Conservation (phyloP, 331 rosid species). For the Stylosanthes scabra region DNA sequence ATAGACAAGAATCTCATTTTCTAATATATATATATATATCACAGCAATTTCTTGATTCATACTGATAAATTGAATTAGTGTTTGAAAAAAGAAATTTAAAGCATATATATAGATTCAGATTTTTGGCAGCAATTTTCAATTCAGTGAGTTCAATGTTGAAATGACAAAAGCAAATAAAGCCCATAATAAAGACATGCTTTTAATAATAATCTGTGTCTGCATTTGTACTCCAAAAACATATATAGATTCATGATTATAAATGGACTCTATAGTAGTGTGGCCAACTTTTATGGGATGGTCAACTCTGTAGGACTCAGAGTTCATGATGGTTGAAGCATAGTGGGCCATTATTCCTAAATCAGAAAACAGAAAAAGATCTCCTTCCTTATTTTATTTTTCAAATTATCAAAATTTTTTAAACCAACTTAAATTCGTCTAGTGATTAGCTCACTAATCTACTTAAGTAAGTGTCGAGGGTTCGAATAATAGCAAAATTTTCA, state of each 20-base stretch:
- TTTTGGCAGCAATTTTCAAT: conserved; percentile 15
- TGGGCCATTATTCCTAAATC: conserved; percentile 33
- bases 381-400: background rate
- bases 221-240: conserved; percentile 5
- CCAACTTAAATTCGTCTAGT: too few relatives aligned
- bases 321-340: conserved; percentile 38
- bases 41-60: background rate
- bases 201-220: conserved; percentile 13
- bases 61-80: background rate
- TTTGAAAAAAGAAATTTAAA: background rate
- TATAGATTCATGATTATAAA: conserved; percentile 20
- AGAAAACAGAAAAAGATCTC: conserved; percentile 9
- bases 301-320: conserved; percentile 36
- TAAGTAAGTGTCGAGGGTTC: too few relatives aligned
- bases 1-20: too few relatives aligned
- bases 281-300: conserved; percentile 46
- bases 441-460: too few relatives aligned
- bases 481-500: too few relatives aligned
- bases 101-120: background rate
- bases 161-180: conserved; percentile 28
- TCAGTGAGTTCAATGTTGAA: conserved; percentile 34
- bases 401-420: conserved; percentile 33
- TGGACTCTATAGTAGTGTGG: conserved; percentile 37
- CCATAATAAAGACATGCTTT: conserved; percentile 27
- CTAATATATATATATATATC: too few relatives aligned